Evolutionary conservation across 2,329 filamentous ascomycete species (phyloP), one percentile per base, ranked within the genome.

Genomic region (Sporothrix sp.): DNA sequence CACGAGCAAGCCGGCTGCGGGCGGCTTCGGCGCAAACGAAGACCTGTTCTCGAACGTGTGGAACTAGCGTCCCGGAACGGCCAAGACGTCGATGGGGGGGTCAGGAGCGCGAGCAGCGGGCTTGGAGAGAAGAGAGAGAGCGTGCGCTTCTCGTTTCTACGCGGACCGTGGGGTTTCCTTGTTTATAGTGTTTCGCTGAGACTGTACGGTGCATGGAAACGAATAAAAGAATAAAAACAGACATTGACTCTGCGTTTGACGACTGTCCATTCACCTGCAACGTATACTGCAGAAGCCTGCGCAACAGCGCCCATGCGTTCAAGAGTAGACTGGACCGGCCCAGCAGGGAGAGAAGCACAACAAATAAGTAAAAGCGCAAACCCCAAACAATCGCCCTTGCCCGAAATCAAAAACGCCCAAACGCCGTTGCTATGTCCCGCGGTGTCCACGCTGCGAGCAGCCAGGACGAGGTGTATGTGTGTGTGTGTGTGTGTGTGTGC

Each of bases 21-120:
- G 78, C 25, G 25, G n/a, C 13, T 79, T 83, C 58, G 81, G 78
- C 18, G 79, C 75, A 48, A 82, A 79, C 50, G 91, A 96, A 58
- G 91, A 97, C 69, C 66, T 97, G 61, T 97, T 97, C 68, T 89
- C 85, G 28, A 97, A 97, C 66, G 91, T 97, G 45, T 97, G 91
- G 91, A 79, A 89, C 70, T 96, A 62, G n/a, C 21, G 7, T 7
- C 32, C 18, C 7, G 9, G n/a, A 16, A 11, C n/a, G n/a, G n/a
- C n/a, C n/a, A n/a, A n/a, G n/a, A n/a, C n/a, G n/a, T n/a, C n/a
- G n/a, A n/a, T n/a, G n/a, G n/a, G n/a, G n/a, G n/a, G n/a, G n/a
- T n/a, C n/a, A n/a, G n/a, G n/a, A n/a, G n/a, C n/a, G n/a, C n/a
- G n/a, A n/a, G n/a, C n/a, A n/a, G n/a, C n/a, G n/a, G n/a, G n/a